Conservation (phyloP, 306 rosid genomes). For the Glycine latifolia region DNA sequence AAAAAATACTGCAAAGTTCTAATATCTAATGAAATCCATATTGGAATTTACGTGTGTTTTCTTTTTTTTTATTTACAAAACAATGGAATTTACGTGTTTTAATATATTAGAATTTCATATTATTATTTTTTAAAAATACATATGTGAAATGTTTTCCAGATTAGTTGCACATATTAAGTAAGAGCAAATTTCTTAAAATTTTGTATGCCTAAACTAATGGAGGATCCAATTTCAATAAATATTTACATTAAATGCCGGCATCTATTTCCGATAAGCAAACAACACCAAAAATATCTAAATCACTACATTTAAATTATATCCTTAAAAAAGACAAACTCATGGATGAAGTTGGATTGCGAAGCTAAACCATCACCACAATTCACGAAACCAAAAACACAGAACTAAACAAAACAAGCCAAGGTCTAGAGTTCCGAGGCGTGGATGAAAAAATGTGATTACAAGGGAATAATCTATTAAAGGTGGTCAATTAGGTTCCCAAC, state of each 20-base stretch:
- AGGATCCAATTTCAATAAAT: neutral
- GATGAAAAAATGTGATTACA: too few species aligned
- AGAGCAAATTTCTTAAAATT: neutral
- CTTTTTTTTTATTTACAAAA: too few species aligned
- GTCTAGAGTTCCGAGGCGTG: conserved; percentile 59
- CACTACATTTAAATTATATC: neutral
- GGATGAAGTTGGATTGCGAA: neutral
- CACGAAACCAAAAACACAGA: neutral
- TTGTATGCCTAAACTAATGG: too few species aligned
- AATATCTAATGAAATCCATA: too few species aligned
- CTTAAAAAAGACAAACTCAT: neutral
- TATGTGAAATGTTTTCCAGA: neutral
- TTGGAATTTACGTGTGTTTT: too few species aligned
- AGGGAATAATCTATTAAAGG: too few species aligned
- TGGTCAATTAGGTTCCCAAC: too few species aligned
- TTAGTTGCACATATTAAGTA: neutral
- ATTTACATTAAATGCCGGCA: too few species aligned
- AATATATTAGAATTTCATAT: neutral
- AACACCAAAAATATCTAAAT: neutral
- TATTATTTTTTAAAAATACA: neutral
- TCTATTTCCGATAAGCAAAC: too few species aligned
- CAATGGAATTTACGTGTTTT: too few species aligned
- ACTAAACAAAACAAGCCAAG: conserved; percentile 54
- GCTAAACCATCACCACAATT: conserved; percentile 24
- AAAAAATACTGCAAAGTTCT: too few species aligned